These are phyloP conservation scores for Trichomonas vaginalis DNA, from an alignment of 208 protist species.

Conservation along the genomic window DNA sequence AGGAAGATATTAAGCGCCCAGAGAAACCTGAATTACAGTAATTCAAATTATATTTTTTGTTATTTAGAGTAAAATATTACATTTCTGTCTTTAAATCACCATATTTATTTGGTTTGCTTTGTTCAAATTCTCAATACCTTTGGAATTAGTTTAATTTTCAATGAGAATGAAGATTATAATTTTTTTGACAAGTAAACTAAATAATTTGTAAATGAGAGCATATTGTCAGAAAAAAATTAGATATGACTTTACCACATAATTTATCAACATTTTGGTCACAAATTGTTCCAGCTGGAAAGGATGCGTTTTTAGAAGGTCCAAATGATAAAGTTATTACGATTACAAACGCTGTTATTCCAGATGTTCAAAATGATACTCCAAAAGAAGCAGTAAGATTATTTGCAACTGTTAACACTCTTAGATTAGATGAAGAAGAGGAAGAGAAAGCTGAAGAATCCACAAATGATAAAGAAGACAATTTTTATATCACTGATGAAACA, in stretches of 20 bases:
- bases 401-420: neutral
- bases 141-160: too few species aligned
- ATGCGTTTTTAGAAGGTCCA: neutral
- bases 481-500: neutral
- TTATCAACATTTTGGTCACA: neutral
- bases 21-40: too few species aligned
- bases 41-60: too few species aligned
- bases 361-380: neutral
- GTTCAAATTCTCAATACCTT: too few species aligned
- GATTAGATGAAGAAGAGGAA: neutral
- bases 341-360: neutral
- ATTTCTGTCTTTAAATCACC: too few species aligned
- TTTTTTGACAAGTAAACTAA: too few species aligned
- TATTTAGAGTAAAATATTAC: too few species aligned
- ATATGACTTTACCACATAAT: neutral
- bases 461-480: neutral
- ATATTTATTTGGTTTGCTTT: too few species aligned
- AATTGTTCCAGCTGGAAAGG: neutral
- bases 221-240: too few species aligned
- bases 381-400: neutral
- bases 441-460: neutral
- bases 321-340: neutral
- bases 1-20: too few species aligned
- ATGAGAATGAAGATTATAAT: too few species aligned
- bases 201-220: too few species aligned